Evolutionary conservation across 441 rosid species (phyloP).

Genomic region (Adansonia rubrostipa): DNA sequence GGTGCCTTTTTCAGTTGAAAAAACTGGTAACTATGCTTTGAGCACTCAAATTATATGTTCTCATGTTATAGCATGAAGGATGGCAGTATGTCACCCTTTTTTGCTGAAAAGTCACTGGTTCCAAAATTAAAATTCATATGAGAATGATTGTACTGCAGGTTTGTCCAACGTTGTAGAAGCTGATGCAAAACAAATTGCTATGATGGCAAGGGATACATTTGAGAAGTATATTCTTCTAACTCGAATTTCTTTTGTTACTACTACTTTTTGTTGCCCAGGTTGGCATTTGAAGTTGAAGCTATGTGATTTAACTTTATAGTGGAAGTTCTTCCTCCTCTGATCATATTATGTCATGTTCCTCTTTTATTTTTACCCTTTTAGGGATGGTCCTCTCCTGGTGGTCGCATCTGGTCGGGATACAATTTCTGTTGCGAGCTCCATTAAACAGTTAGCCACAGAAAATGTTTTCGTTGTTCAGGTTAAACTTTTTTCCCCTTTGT

Average conservation of each 20-base stretch:
- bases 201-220: conserved; percentile 53
- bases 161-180: conserved; percentile 44
- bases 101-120: neutral
- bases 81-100: neutral
- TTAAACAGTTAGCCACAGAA: conserved; percentile 63
- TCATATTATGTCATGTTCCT: conserved; percentile 4
- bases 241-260: neutral
- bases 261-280: neutral
- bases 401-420: conserved; percentile 74
- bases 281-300: conserved; percentile 9
- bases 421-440: conserved; percentile 57
- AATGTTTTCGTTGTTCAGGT: conserved; percentile 75
- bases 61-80: neutral
- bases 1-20: conserved; percentile 31
- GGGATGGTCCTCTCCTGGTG: conserved; percentile 65
- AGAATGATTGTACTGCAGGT: conserved; percentile 37
- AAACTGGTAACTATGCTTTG: conserved; percentile 37
- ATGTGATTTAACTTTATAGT: neutral
- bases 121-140: neutral
- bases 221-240: conserved; percentile 40
- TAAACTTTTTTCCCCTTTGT: conserved; percentile 21
- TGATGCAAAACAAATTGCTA: conserved; percentile 61
- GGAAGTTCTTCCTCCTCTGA: neutral
- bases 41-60: neutral
- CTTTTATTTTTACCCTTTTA: conserved; percentile 24